Base-by-base conservation (phyloP, 148 eudicot species). In the Fagopyrum tataricum region DNA sequence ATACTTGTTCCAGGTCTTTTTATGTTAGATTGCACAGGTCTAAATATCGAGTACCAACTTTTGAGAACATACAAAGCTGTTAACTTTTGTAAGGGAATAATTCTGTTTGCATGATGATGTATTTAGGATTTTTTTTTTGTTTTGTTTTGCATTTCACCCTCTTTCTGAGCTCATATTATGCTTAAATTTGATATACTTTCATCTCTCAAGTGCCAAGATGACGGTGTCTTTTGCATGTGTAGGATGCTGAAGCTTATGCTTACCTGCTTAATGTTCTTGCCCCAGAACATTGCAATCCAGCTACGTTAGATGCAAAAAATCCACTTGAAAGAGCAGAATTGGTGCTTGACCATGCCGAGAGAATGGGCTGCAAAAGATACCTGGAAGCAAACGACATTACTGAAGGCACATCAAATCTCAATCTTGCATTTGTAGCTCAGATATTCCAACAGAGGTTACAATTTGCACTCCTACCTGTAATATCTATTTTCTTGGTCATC, bases 201-300 rank as follows among this genome's bases (percentile, higher is more conserved):
- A 61, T 61, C n/a, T 61, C 0, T 61, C 41, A 12, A 1, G 2
- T 61, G 67, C 41, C 41, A 61, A 24, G 41, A 26, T 61, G 2
- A 10, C 2, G 4, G 5, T 61, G 13, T 61, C 37, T 20, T 11
- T 55, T 77, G 71, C 61, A 20, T 66, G 71, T 82, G 81, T 79
- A 95, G 99, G 99, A 95, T 87, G 99, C 89, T 21, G 87, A 91
- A 80, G 99, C 99, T 72, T 95, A 91, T 83, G 88, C 97, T 23
- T 95, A 87, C 79, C 79, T 95, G 79, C 99, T 95, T 72, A 95
- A 95, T 75, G 92, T 90, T 76, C 96, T 95, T 75, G 97, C 99
- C 72, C 99, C 99, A 6, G 99, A 95, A 85, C 92, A 88, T 77
- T 90, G 92, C 69, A 88, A 78, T 71, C 97, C 97, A 74, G 89